Percentiles rank a stretch among this genome's conserved stretches.
Evolutionary conservation across 768 basidiomycete genomes (phyloP).

Genomic region (Sporobolomyces roseus): DNA sequence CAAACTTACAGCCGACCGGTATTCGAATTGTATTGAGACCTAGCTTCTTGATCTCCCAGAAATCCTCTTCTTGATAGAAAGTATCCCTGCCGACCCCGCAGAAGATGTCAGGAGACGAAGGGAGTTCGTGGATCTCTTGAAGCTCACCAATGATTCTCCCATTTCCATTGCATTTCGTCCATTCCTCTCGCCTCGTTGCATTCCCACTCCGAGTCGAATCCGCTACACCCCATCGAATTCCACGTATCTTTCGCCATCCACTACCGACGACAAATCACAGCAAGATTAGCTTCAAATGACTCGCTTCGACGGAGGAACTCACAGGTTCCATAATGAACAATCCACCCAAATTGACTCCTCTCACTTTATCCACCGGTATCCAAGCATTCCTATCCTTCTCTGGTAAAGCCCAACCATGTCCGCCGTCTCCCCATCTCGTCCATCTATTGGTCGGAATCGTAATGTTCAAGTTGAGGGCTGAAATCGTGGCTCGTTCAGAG

Average conservation of each 20-base stretch:
- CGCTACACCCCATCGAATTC: constrained; percentile 6
- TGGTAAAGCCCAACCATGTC: not conserved
- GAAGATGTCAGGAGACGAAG: too few relatives aligned
- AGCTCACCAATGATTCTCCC: constrained; percentile 25
- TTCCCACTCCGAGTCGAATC: constrained; percentile 16
- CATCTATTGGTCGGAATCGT: not conserved
- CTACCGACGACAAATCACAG: too few relatives aligned
- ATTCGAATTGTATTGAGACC: constrained; percentile 24
- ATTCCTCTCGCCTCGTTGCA: constrained; percentile 21
- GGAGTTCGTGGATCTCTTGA: too few relatives aligned
- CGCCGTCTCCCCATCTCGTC: constrained; percentile 7
- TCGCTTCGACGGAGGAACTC: too few relatives aligned
- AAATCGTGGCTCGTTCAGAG: not conserved
- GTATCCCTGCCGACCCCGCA: not conserved
- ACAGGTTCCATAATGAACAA: constrained; percentile 24
- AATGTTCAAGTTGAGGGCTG: not conserved
- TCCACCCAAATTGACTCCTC: constrained; percentile 22
- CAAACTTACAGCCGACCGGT: constrained; percentile 14
- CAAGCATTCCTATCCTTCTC: constrained; percentile 15
- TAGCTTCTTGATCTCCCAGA: constrained; percentile 9
- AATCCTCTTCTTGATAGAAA: constrained; percentile 18
- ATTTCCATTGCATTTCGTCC: constrained; percentile 2
- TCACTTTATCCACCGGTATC: constrained; percentile 19
- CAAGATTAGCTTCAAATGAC: too few relatives aligned
- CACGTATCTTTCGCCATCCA: constrained; percentile 18